These are phyloP conservation scores for Colletotrichum zoysiae DNA, from an alignment of 2,329 filamentous ascomycete species.

Conservation along the genomic window DNA sequence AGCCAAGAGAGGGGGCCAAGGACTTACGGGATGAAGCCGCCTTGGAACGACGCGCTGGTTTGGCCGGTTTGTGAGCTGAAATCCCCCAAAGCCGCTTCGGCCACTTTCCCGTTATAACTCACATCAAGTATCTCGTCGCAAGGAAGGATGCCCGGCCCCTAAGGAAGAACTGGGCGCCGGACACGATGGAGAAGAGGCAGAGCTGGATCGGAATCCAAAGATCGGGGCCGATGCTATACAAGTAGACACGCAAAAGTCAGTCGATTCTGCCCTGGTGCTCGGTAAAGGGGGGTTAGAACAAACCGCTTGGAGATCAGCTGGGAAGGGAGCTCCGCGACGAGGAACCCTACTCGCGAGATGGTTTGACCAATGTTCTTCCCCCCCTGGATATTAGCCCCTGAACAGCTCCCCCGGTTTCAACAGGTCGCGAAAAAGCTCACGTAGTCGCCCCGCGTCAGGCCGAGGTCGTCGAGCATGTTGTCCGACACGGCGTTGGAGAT, in stretches of 20 bases:
- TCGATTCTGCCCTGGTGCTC: too few relatives aligned
- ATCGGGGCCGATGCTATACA: constrained; percentile 46
- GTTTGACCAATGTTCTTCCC: constrained; percentile 65
- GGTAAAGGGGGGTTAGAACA: constrained; percentile 49
- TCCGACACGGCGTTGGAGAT: constrained; percentile 46
- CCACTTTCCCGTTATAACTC: constrained; percentile 41
- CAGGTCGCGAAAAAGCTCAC: constrained; percentile 42
- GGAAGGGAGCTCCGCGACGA: constrained; percentile 71
- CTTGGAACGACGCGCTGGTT: constrained; percentile 50
- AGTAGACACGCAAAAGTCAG: neutral
- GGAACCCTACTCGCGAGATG: constrained; percentile 65
- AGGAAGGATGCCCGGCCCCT: constrained; percentile 55
- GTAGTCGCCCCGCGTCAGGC: constrained; percentile 49
- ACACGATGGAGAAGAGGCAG: constrained; percentile 41
- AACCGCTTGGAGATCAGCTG: constrained; percentile 69
- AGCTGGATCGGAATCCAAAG: constrained; percentile 49
- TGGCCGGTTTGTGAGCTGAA: neutral
- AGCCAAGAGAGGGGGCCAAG: constrained; percentile 42
- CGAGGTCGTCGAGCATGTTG: constrained; percentile 56
- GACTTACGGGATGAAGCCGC: constrained; percentile 57
- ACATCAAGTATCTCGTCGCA: constrained; percentile 55
- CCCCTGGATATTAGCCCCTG: constrained; percentile 15
- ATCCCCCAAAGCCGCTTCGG: rapidly evolving
- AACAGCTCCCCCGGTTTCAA: neutral
- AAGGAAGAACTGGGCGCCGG: constrained; percentile 48